These are phyloP conservation scores for Solanum megistacrolobum DNA, from an alignment of 257 asterid genomes.

Conservation along the genomic window DNA sequence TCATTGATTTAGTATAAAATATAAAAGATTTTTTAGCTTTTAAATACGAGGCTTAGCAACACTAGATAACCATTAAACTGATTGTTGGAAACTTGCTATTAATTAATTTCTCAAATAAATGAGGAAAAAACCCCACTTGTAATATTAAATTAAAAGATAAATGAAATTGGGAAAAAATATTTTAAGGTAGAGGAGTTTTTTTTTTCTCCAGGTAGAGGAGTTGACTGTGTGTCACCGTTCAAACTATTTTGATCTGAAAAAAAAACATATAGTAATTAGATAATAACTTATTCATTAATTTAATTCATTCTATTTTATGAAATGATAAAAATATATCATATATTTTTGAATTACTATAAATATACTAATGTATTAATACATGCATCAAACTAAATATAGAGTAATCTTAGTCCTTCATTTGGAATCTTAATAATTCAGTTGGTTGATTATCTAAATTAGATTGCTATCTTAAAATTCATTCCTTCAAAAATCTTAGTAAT, in stretches of 20 bases:
- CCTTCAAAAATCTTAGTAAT: not conserved
- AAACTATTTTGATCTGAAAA: not conserved
- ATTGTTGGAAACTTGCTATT: not conserved
- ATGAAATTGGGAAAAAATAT: no score
- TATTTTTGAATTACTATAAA: not conserved
- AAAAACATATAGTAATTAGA: not conserved
- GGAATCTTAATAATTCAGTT: not conserved
- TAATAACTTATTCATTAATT: not conserved
- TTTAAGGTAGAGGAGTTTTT: no score
- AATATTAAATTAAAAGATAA: no score
- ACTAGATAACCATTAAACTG: not conserved
- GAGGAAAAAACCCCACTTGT: no score
- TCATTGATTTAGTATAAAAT: no score
- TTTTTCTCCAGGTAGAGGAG: no score
- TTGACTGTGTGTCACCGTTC: not conserved
- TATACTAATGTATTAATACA: not conserved
- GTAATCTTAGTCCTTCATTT: not conserved
- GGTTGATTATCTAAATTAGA: not conserved
- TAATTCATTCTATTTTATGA: not conserved
- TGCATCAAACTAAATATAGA: not conserved
- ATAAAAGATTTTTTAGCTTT: no score
- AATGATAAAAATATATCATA: not conserved
- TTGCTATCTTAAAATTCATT: fast-evolving
- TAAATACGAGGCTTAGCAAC: no score
- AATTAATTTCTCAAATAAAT: not conserved